Evolutionary conservation across 2,329 filamentous ascomycete species (phyloP).

Genomic region (Paecilomyces variotii): DNA sequence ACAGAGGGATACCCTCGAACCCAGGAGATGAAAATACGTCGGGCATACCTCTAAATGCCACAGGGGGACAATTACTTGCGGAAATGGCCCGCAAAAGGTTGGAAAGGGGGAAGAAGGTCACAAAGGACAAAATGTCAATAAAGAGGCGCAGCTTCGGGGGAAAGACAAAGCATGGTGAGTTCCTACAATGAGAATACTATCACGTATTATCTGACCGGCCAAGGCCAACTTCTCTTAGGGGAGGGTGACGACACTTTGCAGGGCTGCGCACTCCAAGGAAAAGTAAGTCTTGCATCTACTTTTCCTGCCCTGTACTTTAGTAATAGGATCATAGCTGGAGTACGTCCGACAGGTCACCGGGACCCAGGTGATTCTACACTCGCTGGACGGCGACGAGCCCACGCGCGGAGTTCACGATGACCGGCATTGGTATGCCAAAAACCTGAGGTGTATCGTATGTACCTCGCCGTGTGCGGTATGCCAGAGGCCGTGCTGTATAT

Average conservation of each 20-base stretch:
- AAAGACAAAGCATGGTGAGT: background rate
- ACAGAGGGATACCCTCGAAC: background rate
- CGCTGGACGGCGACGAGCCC: background rate
- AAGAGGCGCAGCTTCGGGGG: background rate
- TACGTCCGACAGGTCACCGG: conserved; percentile 9
- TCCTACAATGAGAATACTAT: background rate
- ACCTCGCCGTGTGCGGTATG: conserved; percentile 20
- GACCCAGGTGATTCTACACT: conserved; percentile 4
- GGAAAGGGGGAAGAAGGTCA: background rate
- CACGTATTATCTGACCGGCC: background rate
- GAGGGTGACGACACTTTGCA: background rate
- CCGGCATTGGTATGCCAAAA: conserved; percentile 22
- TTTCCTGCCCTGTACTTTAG: background rate
- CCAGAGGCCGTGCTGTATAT: conserved; percentile 24
- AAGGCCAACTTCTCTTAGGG: background rate
- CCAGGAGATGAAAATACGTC: background rate
- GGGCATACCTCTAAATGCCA: background rate
- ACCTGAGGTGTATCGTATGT: conserved; percentile 25
- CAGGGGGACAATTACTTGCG: background rate
- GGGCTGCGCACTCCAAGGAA: background rate
- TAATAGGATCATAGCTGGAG: conserved; percentile 1
- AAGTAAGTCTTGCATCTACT: background rate
- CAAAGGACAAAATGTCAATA: background rate
- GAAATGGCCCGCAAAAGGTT: background rate
- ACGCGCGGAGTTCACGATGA: conserved; percentile 7